Conservation (phyloP, 352 stramenopile species). For the Phytophthora tubulina region DNA sequence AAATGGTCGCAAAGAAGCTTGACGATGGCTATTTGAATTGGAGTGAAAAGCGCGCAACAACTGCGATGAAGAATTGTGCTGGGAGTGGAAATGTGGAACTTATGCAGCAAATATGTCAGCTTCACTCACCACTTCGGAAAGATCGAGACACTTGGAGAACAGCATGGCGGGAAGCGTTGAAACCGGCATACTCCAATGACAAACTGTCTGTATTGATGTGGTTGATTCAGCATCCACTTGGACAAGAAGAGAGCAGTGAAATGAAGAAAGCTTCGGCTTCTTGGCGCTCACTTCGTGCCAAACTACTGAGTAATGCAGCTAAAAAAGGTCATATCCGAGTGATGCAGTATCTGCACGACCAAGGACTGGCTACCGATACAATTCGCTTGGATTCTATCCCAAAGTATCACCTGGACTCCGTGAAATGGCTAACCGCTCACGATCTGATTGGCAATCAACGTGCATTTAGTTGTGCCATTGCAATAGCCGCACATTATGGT, state of each 20-base stretch:
- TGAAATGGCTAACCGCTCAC: conserved; percentile 2
- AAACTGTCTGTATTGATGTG: conserved; percentile 2
- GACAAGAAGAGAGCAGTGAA: background rate
- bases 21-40: conserved; percentile 8
- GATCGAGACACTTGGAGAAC: background rate
- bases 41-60: background rate
- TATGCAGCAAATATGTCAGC: conserved; percentile 12
- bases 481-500: background rate
- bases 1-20: conserved; percentile 4
- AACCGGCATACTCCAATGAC: background rate
- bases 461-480: background rate
- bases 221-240: background rate
- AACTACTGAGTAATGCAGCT: background rate
- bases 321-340: background rate
- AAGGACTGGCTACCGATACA: background rate
- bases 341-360: conserved; percentile 12
- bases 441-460: background rate
- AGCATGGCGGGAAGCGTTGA: background rate
- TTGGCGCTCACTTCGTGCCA: background rate
- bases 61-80: background rate
- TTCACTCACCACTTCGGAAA: conserved; percentile 10
- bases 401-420: background rate
- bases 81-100: background rate
- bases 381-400: background rate
- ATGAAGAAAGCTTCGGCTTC: background rate